Evolutionary conservation across 768 basidiomycete genomes (phyloP), one percentile per base, ranked within the genome.

Genomic region (Lyophyllum atratum): DNA sequence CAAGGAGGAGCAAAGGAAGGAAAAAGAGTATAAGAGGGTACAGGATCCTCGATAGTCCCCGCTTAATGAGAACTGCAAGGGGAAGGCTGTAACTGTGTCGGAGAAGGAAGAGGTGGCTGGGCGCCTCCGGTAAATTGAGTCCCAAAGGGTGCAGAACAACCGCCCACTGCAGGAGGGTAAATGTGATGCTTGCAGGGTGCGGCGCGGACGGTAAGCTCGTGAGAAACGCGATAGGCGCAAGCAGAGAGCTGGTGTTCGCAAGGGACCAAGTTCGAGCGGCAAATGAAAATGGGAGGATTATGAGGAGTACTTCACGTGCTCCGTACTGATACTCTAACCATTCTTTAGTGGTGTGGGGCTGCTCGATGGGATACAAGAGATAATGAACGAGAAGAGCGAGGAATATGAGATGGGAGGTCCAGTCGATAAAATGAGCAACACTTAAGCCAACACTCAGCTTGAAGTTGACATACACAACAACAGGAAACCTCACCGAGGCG

Each of bases 61-160:
- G 68, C 43, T 61, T 65, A 4, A 85, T 59, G 31, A 85, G 70
- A 12, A 72, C 66, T 1, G 78, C 74, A 10, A 84, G 70, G 3
- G 85, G 83, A 8, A 85, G 62, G n/a, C 67, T 66, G 17, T 59
- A 59, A 1, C 73, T 68, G 21, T 73, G 72, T n/a, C 68, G 66
- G 31, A 81, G 50, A 26, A 85, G 66, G 58, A 78, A 74, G 12
- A 79, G 59, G 10, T 80, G 81, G 56, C 76, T 80, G 4, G 82
- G 80, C 10, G 69, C 49, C 26, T 62, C 52, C 2, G 82, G 78
- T 7, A 79, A 69, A 58, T 84, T 81, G n/a, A 85, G 70, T 28
- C 75, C 70, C 11, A 82, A 54, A 19, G 82, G 62, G 24, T 80
- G 74, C 29, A 81, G 59, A 39, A 70, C 64, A 54, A 81, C 68